A percentile compares a stretch with the other conserved stretches of the same genome.
These are phyloP conservation scores for Populus hybrid DNA, from an alignment of 441 rosid genomes.

Conservation along the genomic window DNA sequence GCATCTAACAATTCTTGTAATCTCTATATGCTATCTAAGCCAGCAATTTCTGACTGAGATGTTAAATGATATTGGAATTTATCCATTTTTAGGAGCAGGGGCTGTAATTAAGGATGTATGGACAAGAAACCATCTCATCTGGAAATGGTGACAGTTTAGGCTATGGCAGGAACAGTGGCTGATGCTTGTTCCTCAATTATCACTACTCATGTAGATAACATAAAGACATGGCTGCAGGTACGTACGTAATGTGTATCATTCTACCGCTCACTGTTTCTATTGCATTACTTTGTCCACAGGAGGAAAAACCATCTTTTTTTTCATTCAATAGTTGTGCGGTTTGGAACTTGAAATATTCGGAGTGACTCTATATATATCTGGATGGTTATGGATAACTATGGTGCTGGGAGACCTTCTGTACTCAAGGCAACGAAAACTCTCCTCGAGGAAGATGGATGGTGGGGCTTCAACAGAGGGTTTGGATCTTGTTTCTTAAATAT, in stretches of 20 bases:
- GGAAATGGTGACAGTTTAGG: too few relatives aligned
- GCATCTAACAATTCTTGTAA: too few relatives aligned
- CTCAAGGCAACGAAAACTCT: constrained; percentile 49
- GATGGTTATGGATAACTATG: constrained; percentile 62
- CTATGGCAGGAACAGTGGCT: too few relatives aligned
- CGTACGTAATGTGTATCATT: background rate
- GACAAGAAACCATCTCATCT: too few relatives aligned
- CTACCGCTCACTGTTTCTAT: background rate
- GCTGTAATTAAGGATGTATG: too few relatives aligned
- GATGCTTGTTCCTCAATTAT: too few relatives aligned
- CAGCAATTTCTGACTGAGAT: too few relatives aligned
- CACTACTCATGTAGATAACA: too few relatives aligned
- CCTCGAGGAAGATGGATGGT: constrained; percentile 56
- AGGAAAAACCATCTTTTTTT: background rate
- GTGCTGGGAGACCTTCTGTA: constrained; percentile 59
- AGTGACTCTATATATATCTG: constrained; percentile 23
- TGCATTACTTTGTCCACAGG: background rate
- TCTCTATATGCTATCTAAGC: too few relatives aligned
- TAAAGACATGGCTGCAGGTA: too few relatives aligned
- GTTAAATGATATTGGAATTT: too few relatives aligned
- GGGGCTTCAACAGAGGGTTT: constrained; percentile 67
- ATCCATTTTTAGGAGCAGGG: too few relatives aligned
- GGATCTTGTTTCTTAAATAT: constrained; percentile 62
- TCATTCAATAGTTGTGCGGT: background rate
- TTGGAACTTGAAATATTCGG: background rate